Evolutionary conservation across 2,329 filamentous ascomycete species (phyloP).

Genomic region (Stagonosporopsis chrysanthemi): DNA sequence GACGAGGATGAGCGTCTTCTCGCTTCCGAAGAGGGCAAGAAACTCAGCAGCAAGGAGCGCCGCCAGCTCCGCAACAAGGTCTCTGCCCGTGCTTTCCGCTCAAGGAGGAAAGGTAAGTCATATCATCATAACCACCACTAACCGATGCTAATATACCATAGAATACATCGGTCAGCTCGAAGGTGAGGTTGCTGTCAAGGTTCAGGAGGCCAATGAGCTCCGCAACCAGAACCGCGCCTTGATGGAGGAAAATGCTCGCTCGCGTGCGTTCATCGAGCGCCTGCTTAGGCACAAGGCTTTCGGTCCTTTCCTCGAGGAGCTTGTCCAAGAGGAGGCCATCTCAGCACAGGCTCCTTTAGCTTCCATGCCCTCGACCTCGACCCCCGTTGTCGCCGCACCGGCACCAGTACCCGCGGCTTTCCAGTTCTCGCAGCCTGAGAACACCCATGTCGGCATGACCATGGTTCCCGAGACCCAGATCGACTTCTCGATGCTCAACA

Average conservation of each 20-base stretch:
- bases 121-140: neutral
- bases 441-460: conserved; percentile 72
- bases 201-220: conserved; percentile 82
- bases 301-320: conserved; percentile 56
- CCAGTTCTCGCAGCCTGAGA: conserved; percentile 62
- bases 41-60: conserved; percentile 96
- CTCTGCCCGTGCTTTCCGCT: conserved; percentile 95
- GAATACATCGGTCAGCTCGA: conserved; percentile 98
- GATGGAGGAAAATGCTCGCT: conserved; percentile 84
- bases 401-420: conserved; percentile 62
- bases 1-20: conserved; percentile 94
- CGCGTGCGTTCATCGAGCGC: conserved; percentile 80
- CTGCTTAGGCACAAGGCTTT: conserved; percentile 63
- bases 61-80: conserved; percentile 99
- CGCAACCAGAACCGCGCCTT: conserved; percentile 82
- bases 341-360: conserved; percentile 42
- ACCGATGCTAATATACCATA: conserved; percentile 62
- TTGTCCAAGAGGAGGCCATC: conserved; percentile 50
- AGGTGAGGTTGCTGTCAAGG: conserved; percentile 82
- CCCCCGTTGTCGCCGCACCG: conserved; percentile 40
- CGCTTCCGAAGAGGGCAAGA: conserved; percentile 98
- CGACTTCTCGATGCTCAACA: conserved; percentile 75
- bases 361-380: conserved; percentile 39
- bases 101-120: conserved; percentile 90
- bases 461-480: conserved; percentile 82